Evolutionary conservation across 306 rosid genomes (phyloP).

Genomic region (Canavalia gladiata): DNA sequence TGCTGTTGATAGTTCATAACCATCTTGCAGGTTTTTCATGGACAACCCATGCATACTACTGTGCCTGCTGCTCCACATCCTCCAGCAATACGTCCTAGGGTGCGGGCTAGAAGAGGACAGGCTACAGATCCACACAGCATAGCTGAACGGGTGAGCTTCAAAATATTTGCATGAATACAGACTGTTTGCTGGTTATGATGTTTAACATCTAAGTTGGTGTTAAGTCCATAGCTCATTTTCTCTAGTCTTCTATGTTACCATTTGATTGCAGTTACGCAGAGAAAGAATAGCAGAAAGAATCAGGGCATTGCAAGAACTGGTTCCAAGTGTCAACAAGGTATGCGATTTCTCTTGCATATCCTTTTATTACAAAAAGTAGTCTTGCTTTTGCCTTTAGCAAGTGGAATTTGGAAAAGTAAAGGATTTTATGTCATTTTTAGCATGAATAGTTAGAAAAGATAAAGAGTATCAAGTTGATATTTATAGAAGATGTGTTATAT

Average conservation of each 20-base stretch:
- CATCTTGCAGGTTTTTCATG: conserved; percentile 78
- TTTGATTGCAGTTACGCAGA: conserved; percentile 82
- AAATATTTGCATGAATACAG: conserved; percentile 24
- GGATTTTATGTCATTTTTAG: neutral
- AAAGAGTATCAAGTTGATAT: neutral
- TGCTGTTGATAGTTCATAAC: conserved; percentile 27
- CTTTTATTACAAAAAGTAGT: conserved; percentile 41
- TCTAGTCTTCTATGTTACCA: conserved; percentile 19
- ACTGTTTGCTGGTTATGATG: conserved; percentile 31
- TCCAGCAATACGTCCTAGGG: conserved; percentile 96
- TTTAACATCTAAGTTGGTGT: conserved; percentile 10
- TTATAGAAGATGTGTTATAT: conserved; percentile 12
- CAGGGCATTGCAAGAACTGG: conserved; percentile 94
- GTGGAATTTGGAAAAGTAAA: conserved; percentile 1
- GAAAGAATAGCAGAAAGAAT: conserved; percentile 99
- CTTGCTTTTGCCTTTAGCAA: conserved; percentile 23
- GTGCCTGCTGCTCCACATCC: conserved; percentile 86
- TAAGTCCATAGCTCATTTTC: conserved; percentile 1
- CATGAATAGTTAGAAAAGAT: conserved; percentile 22
- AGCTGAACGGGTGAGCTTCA: conserved; percentile 90
- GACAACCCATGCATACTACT: conserved; percentile 74
- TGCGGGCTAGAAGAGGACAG: conserved; percentile 97
- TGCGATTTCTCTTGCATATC: conserved; percentile 32
- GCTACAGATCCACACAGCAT: conserved; percentile 99
- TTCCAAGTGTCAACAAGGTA: conserved; percentile 96